phyloP scores from a whole-genome alignment of 176 grass and related monocot species.

The maize (Zea mays) region Zm-B73-REFERENCE-NAM-5.0 NC_050100.1:116168001-116168500 shows the following conservation, averaged over 20 bases:
- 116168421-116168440: not conserved
- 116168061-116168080: not conserved
- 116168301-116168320: not conserved
- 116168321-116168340: not conserved
- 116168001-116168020: conserved; percentile 12
- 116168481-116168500: conserved; percentile 26
- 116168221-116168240: not conserved
- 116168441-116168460: not conserved
- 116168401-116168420: not conserved
- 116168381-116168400: not conserved
- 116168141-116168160: not conserved
- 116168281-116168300: not conserved
- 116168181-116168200: not conserved
- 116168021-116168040: not conserved
- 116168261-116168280: not conserved
- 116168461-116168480: conserved; percentile 12
- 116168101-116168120: not conserved
- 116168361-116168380: conserved; percentile 6
- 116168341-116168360: not conserved
- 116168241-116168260: not conserved
- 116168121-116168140: not conserved
- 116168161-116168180: not conserved
- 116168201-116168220: conserved; percentile 21
- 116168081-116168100: not conserved
- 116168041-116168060: not conserved